Base-by-base conservation (phyloP, 23 red algal genomes). In the Chondrus crispus region DNA sequence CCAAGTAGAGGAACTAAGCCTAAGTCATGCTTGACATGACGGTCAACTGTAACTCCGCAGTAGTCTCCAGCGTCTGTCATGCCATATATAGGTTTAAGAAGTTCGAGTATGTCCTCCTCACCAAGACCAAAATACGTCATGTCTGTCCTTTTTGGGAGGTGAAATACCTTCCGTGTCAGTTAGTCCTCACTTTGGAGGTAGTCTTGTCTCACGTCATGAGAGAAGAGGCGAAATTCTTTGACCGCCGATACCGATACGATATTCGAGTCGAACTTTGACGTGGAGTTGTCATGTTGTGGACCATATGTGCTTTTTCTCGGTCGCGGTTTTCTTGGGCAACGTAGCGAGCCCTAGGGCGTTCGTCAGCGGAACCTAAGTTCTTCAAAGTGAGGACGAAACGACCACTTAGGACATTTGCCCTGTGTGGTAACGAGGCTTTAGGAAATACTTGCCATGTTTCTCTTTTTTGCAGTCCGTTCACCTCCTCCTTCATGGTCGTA, bases 61-160 rank as follows among this genome's bases (percentile, higher is more conserved):
- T 88, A 88, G 42, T 72, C 66, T 12, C 84, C 84, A 82, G 58
- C 62, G 19, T 88, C 83, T 11, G 35, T 37, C n/a, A 84, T n/a
- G 20, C 39, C 80, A 29, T 84, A 84, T 13, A 84, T 10, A 16
- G 80, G 80, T 11, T 40, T 74, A 30, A 2, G 14, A 28, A 84
- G 53, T 22, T 9, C 36, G 11, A 84, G 52, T n/a, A 63, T 10
- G 9, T 68, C 57, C 9, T 66, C 80, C 0, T 84, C 80, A 11
- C n/a, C 12, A 6, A 84, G 40, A 6, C 22, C 48, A 55, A 84
- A 74, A 7, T 26, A 35, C 8, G 62, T 26, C n/a, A 37, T 44
- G 52, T 84, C 80, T n/a, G 26, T 47, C 8, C n/a, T 22, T 19
- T 46, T 37, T 11, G 42, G 33, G 24, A 37, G 53, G 37, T 64